Conservation (phyloP, 1,139 yeast genomes). For the Diutina sp. region DNA sequence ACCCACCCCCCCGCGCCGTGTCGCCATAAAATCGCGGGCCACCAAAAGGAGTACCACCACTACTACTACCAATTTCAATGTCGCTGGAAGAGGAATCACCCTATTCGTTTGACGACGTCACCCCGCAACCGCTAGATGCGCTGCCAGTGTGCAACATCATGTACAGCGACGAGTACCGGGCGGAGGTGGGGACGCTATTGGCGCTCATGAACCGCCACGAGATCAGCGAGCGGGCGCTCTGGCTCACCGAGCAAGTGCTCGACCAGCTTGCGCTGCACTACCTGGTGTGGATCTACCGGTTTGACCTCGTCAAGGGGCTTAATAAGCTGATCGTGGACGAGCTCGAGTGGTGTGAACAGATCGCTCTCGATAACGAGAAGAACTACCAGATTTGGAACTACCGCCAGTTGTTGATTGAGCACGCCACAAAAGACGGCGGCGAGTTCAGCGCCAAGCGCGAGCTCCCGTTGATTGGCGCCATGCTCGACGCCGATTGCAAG, state of each 20-base stretch:
- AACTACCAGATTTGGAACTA: slow-evolving; percentile 97
- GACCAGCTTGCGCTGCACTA: slow-evolving; percentile 78
- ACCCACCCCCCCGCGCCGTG: neutral
- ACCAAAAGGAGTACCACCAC: too few species aligned
- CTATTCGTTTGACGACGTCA: neutral
- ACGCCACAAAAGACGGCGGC: slow-evolving; percentile 12
- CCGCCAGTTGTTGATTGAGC: slow-evolving; percentile 46
- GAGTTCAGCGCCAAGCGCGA: slow-evolving; percentile 41
- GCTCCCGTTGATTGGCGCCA: slow-evolving; percentile 44
- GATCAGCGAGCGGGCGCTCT: slow-evolving; percentile 57
- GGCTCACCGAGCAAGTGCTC: slow-evolving; percentile 51
- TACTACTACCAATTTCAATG: neutral
- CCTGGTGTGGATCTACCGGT: slow-evolving; percentile 79
- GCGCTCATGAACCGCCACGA: slow-evolving; percentile 52
- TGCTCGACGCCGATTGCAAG: slow-evolving; percentile 70
- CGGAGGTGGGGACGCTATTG: slow-evolving; percentile 47
- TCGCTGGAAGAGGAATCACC: neutral
- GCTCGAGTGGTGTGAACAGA: slow-evolving; percentile 64
- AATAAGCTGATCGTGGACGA: slow-evolving; percentile 29
- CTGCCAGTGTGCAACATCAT: slow-evolving; percentile 51
- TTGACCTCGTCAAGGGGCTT: slow-evolving; percentile 34
- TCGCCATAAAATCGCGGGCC: neutral
- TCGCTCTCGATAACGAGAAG: slow-evolving; percentile 69
- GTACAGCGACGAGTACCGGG: slow-evolving; percentile 60
- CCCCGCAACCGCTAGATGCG: neutral